Evolutionary conservation across 2,329 filamentous ascomycete genomes (phyloP), one percentile per base, ranked within the genome.

Genomic region (Thielaviopsis musarum): DNA sequence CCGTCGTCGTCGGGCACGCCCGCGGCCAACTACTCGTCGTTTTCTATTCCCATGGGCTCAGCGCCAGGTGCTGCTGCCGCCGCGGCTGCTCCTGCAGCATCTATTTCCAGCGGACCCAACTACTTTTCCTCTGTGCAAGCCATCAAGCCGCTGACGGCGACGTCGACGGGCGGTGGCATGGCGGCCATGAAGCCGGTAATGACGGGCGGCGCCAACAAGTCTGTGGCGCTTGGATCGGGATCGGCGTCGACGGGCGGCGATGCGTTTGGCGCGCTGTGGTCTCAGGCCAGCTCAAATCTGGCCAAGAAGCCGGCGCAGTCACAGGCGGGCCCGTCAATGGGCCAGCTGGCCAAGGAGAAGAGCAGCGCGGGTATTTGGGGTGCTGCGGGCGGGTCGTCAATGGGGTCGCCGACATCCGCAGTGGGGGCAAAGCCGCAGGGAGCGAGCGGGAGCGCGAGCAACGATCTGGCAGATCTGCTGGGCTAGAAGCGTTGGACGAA

Each of bases 321-420:
- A 10, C 74, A 77, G 58, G 85, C 85, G 0, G 86, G 85, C 0
- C 84, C 89, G 57, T 91, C 91, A 59, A 80, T 98, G 73, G 91
- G 90, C 30, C 91, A 95, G 70, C 82, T 98, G 71, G 91, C 91
- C n/a, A 96, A 96, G 76, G 90, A 96, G 73, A 96, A 97, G 78
- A 93, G 90, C 61, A 90, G 84, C 66, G 90, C 91, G 17, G 90
- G 91, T 7, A 88, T 98, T 64, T 98, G 94, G 90, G 93, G 91
- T 19, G 80, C 87, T 0, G 78, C 85, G 17, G 76, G 82, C 54
- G 64, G 57, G 65, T 65, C 55, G 62, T 66, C 61, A 64, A 64
- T 48, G 62, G 58, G 53, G 52, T 41, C 30, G 34, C 7, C 55
- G 22, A 22, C 41, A 41, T 22, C 55, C 1, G 17, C 53, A 53